Base-by-base conservation (phyloP, 805 yeast genomes). In the Kodamaea kakaduensis region DNA sequence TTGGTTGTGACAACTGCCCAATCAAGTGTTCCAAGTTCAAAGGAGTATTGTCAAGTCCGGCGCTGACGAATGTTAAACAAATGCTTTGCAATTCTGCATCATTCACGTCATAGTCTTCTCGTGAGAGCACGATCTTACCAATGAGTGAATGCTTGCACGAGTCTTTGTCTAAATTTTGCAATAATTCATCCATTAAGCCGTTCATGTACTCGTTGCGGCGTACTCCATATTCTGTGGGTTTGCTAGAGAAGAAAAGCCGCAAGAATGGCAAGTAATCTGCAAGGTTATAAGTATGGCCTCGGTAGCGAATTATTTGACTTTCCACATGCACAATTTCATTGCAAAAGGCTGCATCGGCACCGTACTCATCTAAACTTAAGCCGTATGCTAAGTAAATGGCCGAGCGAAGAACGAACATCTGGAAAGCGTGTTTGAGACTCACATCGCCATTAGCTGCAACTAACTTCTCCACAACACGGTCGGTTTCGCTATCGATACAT, bases 11-110 rank as follows among this genome's bases (percentile, higher is more conserved):
- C 26, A 83, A 57, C 25, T 78, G 82, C 1, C 83, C 83, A 44
- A 81, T 50, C 6, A 80, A 64, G 42, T 81, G 77, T 42, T 73
- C 72, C 32, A 82, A 61, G 31, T 76, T 81, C 20, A 81, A 62
- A 0, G 87, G 80, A 0, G 81, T 73, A 43, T 84, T 83, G 50
- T 83, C 90, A 16, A 83, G 58, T 0, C 93, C 93, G 6, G 89
- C 93, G 45, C 87, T 79, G 0, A 83, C 80, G 81, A 82, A 76
- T 0, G 89, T 79, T 25, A 83, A 59, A 49, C 89, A 82, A 5
- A 80, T 67, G 29, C 84, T 75, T 29, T 64, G 63, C 32, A 77
- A 50, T 47, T 81, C 85, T 6, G 55, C 54, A 2, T 43, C 48
- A 6, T 58, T 55, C 5, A 43, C 32, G 9, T 21, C 22, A 14